Evolutionary conservation across 1,284 basidiomycete species (phyloP).

Genomic region (Earliella scabrosa): DNA sequence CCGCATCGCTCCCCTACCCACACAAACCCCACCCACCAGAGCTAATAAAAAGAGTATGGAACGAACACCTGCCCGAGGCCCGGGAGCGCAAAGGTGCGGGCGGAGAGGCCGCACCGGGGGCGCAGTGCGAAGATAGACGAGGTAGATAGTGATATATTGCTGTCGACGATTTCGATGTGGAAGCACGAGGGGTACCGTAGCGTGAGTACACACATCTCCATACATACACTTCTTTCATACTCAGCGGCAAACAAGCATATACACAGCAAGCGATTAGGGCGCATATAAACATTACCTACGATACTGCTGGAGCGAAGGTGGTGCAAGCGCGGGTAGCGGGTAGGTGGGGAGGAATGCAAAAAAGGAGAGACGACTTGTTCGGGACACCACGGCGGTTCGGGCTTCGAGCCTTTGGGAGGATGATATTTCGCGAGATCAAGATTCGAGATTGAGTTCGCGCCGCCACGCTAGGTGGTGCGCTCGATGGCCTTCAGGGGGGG

Average conservation of each 20-base stretch:
- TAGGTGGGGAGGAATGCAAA: not conserved
- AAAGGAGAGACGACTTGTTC: slow-evolving; percentile 6
- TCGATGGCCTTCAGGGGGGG: not conserved
- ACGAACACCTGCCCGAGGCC: no score
- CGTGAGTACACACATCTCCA: not conserved
- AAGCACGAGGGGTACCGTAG: not conserved
- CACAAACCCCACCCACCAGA: slow-evolving; percentile 6
- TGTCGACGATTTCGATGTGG: slow-evolving; percentile 3
- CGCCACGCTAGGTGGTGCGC: not conserved
- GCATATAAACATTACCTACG: slow-evolving; percentile 24
- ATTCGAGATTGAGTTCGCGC: not conserved
- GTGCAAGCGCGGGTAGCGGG: slow-evolving; percentile 14
- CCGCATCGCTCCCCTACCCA: slow-evolving; percentile 21
- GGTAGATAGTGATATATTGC: slow-evolving; percentile 12
- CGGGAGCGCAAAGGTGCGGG: no score
- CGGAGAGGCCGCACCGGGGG: no score
- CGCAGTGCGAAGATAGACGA: not conserved
- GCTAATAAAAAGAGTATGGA: slow-evolving; percentile 17
- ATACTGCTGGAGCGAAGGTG: slow-evolving; percentile 13
- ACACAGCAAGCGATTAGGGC: slow-evolving; percentile 17
- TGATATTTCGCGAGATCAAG: not conserved
- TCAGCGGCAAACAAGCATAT: slow-evolving; percentile 7
- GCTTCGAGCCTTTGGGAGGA: not conserved
- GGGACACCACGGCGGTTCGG: not conserved
- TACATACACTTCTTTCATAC: not conserved